Percentiles rank a stretch among this genome's conserved stretches.
Evolutionary conservation across 495 filamentous ascomycete species (phyloP).

Genomic region (Talaromyces trachyspermus): DNA sequence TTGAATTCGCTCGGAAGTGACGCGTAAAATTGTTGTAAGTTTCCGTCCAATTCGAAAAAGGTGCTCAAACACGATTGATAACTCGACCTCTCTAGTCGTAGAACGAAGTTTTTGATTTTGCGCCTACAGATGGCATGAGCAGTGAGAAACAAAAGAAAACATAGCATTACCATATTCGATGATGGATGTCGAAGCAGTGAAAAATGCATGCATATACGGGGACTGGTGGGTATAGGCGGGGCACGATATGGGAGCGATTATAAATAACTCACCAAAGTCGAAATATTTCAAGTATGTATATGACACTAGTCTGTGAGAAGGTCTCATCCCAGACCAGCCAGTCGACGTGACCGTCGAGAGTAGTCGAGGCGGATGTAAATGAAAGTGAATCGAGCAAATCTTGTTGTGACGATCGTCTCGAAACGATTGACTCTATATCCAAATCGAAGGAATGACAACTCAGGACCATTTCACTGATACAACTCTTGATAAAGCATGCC

Average conservation of each 20-base stretch:
- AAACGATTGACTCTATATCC: not conserved
- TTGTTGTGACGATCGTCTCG: not conserved
- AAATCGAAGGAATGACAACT: not conserved
- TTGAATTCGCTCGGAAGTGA: slow-evolving; percentile 4
- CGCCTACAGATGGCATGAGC: not conserved
- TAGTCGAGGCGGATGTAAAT: not conserved
- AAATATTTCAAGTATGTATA: not conserved
- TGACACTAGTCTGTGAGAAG: slow-evolving; percentile 1
- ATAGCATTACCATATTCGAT: too few species aligned
- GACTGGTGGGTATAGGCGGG: not conserved
- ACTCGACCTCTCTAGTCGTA: not conserved
- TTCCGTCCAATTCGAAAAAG: slow-evolving; percentile 1
- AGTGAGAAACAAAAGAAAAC: not conserved
- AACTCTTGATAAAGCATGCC: slow-evolving; percentile 3
- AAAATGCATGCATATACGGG: not conserved
- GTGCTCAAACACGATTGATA: slow-evolving; percentile 2
- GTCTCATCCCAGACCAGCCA: slow-evolving; percentile 2
- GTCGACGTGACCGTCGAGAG: not conserved
- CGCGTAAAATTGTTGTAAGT: not conserved
- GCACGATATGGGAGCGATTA: not conserved
- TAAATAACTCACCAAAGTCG: not conserved
- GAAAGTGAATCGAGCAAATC: not conserved
- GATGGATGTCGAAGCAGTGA: not conserved
- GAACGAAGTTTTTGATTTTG: not conserved
- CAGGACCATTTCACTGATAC: not conserved